Conservation (phyloP, 2,329 filamentous ascomycete species). For the Colletotrichum horii region DNA sequence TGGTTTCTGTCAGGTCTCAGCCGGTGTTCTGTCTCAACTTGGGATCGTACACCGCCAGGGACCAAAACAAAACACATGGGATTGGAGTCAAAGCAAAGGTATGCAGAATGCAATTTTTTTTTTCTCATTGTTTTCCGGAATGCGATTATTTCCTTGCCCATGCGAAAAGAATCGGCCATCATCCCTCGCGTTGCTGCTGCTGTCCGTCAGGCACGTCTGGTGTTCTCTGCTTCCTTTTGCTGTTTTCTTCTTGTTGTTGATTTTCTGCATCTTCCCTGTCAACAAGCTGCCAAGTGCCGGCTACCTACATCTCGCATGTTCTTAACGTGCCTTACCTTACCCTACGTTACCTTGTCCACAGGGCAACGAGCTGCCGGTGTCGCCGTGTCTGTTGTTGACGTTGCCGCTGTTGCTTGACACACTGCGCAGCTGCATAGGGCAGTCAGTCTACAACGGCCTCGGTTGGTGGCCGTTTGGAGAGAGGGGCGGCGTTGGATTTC, state of each 20-base stretch:
- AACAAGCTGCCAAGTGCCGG: constrained; percentile 20
- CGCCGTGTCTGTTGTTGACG: not conserved
- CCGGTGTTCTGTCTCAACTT: not conserved
- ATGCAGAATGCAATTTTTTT: not conserved
- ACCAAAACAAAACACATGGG: not conserved
- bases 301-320: not conserved
- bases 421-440: not conserved
- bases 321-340: not conserved
- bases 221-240: not conserved
- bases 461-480: not conserved
- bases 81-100: not conserved
- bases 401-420: not conserved
- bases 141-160: not conserved
- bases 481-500: not conserved
- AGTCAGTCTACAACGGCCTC: not conserved
- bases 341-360: not conserved
- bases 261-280: constrained; percentile 1
- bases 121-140: not conserved
- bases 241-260: not conserved
- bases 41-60: not conserved
- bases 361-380: not conserved
- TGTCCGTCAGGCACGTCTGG: not conserved
- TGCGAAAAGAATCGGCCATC: not conserved
- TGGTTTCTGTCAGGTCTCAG: constrained; percentile 9
- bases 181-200: not conserved